Evolutionary conservation across 257 asterid genomes (phyloP).

Genomic region (Marsdenia floribunda): DNA sequence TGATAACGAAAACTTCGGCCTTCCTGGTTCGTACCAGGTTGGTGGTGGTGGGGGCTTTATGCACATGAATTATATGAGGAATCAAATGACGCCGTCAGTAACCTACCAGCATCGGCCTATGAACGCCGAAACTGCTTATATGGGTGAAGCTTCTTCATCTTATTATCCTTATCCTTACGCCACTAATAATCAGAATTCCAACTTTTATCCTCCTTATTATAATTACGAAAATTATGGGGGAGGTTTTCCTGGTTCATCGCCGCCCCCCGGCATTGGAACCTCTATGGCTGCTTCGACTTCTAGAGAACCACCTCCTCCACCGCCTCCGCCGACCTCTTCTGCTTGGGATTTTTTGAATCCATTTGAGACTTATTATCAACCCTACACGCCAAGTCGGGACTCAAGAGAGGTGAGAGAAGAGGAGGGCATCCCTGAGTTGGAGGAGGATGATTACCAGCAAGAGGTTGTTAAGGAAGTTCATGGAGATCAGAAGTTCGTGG

Average conservation of each 20-base stretch:
- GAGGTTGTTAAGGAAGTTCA: conserved; percentile 87
- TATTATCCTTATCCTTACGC: conserved; percentile 29
- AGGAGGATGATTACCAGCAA: conserved; percentile 61
- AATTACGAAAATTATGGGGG: conserved; percentile 39
- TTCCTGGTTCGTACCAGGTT: conserved; percentile 14
- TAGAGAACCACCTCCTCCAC: conserved; percentile 75
- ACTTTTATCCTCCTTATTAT: conserved; percentile 19
- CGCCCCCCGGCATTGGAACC: conserved; percentile 14
- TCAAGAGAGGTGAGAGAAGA: conserved; percentile 87
- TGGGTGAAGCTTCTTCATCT: conserved; percentile 66
- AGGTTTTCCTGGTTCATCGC: conserved; percentile 39
- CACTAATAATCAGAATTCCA: conserved; percentile 22
- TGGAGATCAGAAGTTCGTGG: conserved; percentile 63
- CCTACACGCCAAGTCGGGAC: conserved; percentile 68
- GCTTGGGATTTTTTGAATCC: conserved; percentile 92
- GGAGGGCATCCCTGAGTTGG: conserved; percentile 97
- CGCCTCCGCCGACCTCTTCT: conserved; percentile 70
- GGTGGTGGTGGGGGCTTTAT: conserved; percentile 37
- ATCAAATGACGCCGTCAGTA: conserved; percentile 61
- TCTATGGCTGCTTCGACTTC: conserved; percentile 35
- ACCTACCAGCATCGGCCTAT: conserved; percentile 69
- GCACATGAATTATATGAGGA: conserved; percentile 70
- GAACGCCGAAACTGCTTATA: conserved; percentile 52
- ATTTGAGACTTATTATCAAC: conserved; percentile 60
- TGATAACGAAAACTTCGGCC: conserved; percentile 5